Percentiles rank a stretch among this genome's conserved stretches.
Conservation (phyloP, 2,329 filamentous ascomycete genomes). For the Acrodontium crateriforme region DNA sequence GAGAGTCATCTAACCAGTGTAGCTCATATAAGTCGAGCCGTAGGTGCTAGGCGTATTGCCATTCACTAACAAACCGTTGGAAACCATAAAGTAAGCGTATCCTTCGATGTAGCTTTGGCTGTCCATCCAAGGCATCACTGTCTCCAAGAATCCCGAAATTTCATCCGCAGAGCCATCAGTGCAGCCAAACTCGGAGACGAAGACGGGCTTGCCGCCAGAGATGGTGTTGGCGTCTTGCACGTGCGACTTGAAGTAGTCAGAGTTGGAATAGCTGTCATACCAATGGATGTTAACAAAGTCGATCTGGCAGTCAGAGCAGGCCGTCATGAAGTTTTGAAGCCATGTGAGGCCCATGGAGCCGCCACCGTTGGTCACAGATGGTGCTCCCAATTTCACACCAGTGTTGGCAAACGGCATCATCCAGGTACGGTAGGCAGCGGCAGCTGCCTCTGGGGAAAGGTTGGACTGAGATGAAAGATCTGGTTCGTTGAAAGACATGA, state of each 20-base stretch:
- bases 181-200: constrained; percentile 52
- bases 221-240: constrained; percentile 29
- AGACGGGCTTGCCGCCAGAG: constrained; percentile 33
- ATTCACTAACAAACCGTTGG: constrained; percentile 18
- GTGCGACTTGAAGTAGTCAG: constrained; percentile 42
- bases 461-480: constrained; percentile 36
- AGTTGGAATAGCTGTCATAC: constrained; percentile 32
- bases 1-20: no score
- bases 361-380: constrained; percentile 46
- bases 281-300: constrained; percentile 51
- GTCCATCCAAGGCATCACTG: constrained; percentile 35
- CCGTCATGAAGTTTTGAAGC: constrained; percentile 37
- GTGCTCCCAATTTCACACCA: constrained; percentile 39
- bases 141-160: constrained; percentile 34
- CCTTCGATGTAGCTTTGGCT: constrained; percentile 24
- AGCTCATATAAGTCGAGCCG: constrained; percentile 17
- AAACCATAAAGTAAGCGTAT: constrained; percentile 27
- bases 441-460: constrained; percentile 37
- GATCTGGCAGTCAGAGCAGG: constrained; percentile 39
- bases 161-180: constrained; percentile 30
- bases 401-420: constrained; percentile 40
- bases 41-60: constrained; percentile 18
- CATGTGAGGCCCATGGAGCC: constrained; percentile 35
- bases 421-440: constrained; percentile 35
- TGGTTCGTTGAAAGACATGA: constrained; percentile 58